A percentile compares a stretch with the other conserved stretches of the same genome.
Conservation (phyloP, 768 basidiomycete species). For the Pleurotus giganteus region DNA sequence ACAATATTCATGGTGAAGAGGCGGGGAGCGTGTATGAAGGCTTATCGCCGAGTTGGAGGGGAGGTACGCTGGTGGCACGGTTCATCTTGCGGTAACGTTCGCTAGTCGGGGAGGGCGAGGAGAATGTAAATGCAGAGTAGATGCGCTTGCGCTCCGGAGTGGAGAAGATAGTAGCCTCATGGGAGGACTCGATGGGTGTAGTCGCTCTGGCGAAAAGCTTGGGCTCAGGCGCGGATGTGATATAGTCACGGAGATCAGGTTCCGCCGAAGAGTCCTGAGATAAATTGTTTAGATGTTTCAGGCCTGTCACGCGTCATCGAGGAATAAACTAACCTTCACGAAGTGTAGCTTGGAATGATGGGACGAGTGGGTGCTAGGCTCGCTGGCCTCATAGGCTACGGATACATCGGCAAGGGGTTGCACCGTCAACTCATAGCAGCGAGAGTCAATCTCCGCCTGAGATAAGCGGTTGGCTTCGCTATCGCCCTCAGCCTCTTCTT, state of each 20-base stretch:
- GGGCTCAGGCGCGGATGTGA: slow-evolving; percentile 27
- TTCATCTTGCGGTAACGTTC: slow-evolving; percentile 49
- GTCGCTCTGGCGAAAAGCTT: slow-evolving; percentile 26
- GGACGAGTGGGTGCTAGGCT: slow-evolving; percentile 27
- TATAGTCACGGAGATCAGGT: slow-evolving; percentile 58
- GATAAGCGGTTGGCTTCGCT: slow-evolving; percentile 30
- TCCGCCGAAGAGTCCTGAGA: slow-evolving; percentile 52
- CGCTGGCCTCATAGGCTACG: slow-evolving; percentile 55
- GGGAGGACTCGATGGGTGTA: slow-evolving; percentile 21
- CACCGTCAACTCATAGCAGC: slow-evolving; percentile 79
- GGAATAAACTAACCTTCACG: slow-evolving; percentile 43
- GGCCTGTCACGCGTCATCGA: background rate
- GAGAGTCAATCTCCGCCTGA: slow-evolving; percentile 64
- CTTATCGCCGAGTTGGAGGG: slow-evolving; percentile 8
- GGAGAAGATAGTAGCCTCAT: slow-evolving; percentile 48
- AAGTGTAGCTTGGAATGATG: slow-evolving; percentile 35
- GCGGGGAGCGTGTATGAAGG: slow-evolving; percentile 2
- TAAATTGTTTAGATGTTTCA: slow-evolving; percentile 12
- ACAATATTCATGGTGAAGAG: background rate
- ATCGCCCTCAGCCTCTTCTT: slow-evolving; percentile 43
- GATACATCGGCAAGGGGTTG: slow-evolving; percentile 75
- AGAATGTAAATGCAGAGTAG: slow-evolving; percentile 77
- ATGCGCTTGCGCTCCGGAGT: slow-evolving; percentile 74
- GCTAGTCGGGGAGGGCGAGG: slow-evolving; percentile 64
- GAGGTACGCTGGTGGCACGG: slow-evolving; percentile 25